Evolutionary conservation across 768 basidiomycete genomes (phyloP), one percentile per base, ranked within the genome.

Genomic region (Phlebiopsis gigantea): DNA sequence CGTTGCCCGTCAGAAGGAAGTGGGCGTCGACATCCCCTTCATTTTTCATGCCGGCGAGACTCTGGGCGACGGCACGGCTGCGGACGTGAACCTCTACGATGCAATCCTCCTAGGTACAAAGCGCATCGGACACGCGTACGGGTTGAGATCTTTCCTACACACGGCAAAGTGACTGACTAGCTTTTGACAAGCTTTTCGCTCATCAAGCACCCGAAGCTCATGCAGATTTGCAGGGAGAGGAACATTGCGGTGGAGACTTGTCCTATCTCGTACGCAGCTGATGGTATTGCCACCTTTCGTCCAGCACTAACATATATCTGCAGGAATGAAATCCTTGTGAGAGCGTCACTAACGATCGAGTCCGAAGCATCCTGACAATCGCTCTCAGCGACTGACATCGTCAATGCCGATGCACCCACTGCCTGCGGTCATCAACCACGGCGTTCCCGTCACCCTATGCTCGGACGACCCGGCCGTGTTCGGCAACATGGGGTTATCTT

Each of bases 11-110:
- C 79, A 81, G 62, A 74, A 80, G 50, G 79, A 83, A 57, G 72
- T 78, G 45, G 77, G 80, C 0, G 62, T 91, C 1, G 78, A 84
- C 28, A 81, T 90, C 24, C 90, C 90, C 0, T 89, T 88, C 69
- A 77, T 90, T 46, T 83, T 90, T 62, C 90, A 91, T 62, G 88
- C 87, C 0, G 90, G 90, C n/a, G 89, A 91, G 70, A 91, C 89
- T 0, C 75, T 87, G 19, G 86, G 87, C 4, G 90, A 91, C 65
- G 90, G 90, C 5, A 81, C 80, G 3, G 70, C 74, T 19, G 83
- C 84, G 19, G 89, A 92, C 57, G 68, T 77, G 49, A 91, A 91
- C 64, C 69, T 91, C 26, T 90, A 87, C 61, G 90, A 92, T 65
- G 88, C 89, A 5, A 82, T 92, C 48, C 72, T 90, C 39, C 73